Conservation (phyloP, 495 filamentous ascomycete species). For the Daldinia bambusicola region DNA sequence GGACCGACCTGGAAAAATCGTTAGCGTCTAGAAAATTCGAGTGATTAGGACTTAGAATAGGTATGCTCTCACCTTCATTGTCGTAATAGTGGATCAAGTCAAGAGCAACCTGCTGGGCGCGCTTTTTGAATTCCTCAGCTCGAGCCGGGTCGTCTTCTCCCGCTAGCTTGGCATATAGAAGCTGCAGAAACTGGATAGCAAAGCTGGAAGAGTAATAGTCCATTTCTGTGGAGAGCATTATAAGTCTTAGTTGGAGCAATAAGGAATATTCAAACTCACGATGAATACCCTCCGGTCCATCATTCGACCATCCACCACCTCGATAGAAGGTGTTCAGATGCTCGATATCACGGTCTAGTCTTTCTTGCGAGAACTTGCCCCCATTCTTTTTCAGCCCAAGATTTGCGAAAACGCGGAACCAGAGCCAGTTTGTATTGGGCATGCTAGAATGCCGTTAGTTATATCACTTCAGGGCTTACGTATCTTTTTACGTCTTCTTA, state of each 20-base stretch:
- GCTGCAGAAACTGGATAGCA: constrained; percentile 80
- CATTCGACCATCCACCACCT: constrained; percentile 82
- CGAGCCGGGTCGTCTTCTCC: constrained; percentile 72
- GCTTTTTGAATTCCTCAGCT: constrained; percentile 73
- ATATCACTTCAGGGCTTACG: not conserved
- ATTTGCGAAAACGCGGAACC: constrained; percentile 87
- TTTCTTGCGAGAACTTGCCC: constrained; percentile 70
- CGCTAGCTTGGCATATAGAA: constrained; percentile 79
- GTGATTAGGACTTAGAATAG: not conserved
- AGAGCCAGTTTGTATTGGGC: constrained; percentile 73
- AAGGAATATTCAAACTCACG: constrained; percentile 49
- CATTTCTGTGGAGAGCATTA: constrained; percentile 61
- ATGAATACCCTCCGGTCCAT: constrained; percentile 78
- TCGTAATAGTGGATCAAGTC: constrained; percentile 83
- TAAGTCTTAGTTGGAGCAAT: not conserved
- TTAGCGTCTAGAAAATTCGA: not conserved
- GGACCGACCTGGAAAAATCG: constrained; percentile 55
- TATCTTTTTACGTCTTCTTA: constrained; percentile 33
- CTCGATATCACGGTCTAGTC: constrained; percentile 76
- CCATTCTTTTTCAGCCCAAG: constrained; percentile 77
- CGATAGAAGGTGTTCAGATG: constrained; percentile 83
- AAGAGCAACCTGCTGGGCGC: constrained; percentile 70
- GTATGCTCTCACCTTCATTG: constrained; percentile 59
- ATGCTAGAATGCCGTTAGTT: constrained; percentile 52
- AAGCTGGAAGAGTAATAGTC: constrained; percentile 86